Conservation (phyloP, 1,284 basidiomycete species). For the Wallemia mellicola region DNA sequence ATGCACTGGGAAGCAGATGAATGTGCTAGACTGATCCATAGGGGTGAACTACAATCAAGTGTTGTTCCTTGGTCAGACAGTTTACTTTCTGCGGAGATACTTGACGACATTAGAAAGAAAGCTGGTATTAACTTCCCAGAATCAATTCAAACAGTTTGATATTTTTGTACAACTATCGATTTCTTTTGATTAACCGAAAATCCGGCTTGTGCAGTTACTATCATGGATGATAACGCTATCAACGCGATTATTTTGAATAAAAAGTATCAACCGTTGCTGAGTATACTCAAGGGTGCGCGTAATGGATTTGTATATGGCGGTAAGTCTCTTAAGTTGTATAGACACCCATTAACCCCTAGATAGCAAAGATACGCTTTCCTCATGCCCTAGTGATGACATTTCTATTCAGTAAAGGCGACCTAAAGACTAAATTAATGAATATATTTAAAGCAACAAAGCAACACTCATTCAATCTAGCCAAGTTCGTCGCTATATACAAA, state of each 20-base stretch:
- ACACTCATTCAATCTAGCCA: constrained; percentile 63
- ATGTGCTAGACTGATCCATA: background rate
- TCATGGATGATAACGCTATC: constrained; percentile 5
- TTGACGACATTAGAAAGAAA: background rate
- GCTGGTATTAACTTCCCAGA: background rate
- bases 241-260: constrained; percentile 20
- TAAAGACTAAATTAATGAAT: constrained; percentile 18
- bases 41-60: background rate
- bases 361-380: constrained; percentile 80
- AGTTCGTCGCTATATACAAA: constrained; percentile 89
- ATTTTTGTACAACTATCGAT: background rate
- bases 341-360: constrained; percentile 6
- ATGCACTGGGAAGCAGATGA: constrained; percentile 1
- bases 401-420: constrained; percentile 61
- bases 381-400: constrained; percentile 97
- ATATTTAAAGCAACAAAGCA: constrained; percentile 14
- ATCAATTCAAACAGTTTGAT: background rate
- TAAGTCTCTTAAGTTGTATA: background rate
- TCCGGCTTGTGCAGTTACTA: too few species aligned
- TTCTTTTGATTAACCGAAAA: too few species aligned
- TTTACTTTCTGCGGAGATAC: background rate
- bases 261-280: constrained; percentile 58
- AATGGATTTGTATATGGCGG: constrained; percentile 64
- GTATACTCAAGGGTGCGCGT: constrained; percentile 74
- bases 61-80: background rate